Evolutionary conservation across 768 basidiomycete genomes (phyloP).

Genomic region (Sporobolomyces pararoseus): DNA sequence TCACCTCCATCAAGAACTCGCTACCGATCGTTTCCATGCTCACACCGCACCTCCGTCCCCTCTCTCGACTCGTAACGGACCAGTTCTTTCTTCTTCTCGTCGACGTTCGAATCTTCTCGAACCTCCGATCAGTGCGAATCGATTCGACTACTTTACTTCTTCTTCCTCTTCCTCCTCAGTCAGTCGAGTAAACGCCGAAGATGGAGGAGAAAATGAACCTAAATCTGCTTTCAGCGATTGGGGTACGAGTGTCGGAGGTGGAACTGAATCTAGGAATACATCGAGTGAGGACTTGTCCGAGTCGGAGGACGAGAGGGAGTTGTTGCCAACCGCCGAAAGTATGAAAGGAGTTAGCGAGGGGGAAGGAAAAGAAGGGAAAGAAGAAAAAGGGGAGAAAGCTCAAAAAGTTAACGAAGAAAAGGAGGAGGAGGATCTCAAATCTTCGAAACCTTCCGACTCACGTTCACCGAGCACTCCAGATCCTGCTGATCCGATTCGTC

Average conservation of each 20-base stretch:
- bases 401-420: neutral
- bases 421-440: neutral
- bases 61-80: too few relatives aligned
- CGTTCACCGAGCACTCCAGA: too few relatives aligned
- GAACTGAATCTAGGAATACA: neutral
- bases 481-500: too few relatives aligned
- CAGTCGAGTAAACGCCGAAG: too few relatives aligned
- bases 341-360: neutral
- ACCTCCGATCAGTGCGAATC: neutral
- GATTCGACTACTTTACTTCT: neutral
- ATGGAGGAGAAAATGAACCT: neutral
- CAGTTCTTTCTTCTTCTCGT: neutral
- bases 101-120: too few relatives aligned
- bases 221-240: constrained; percentile 11
- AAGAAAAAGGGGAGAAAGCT: too few relatives aligned
- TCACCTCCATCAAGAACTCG: neutral
- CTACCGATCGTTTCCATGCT: neutral
- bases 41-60: neutral
- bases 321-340: neutral
- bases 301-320: neutral
- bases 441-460: neutral
- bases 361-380: too few relatives aligned
- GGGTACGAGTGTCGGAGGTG: constrained; percentile 1
- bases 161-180: neutral
- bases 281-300: neutral